Evolutionary conservation across 1,284 basidiomycete genomes (phyloP).

Genomic region (Crepidotus sp.): DNA sequence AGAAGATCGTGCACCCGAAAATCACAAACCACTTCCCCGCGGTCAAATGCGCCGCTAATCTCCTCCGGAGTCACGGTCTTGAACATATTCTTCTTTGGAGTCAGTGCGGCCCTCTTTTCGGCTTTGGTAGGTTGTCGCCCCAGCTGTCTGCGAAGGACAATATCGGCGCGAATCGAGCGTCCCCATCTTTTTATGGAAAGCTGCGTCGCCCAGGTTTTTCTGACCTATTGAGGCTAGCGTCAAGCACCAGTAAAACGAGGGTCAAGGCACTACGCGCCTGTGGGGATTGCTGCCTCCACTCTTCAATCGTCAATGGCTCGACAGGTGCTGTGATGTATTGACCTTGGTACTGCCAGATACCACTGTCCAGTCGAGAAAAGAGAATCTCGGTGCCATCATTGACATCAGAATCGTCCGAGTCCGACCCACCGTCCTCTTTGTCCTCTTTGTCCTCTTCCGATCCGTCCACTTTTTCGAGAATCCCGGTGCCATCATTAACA

Average conservation of each 20-base stretch:
- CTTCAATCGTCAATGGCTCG: background rate
- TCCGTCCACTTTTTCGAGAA: too few species aligned
- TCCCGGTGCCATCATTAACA: background rate
- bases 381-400: background rate
- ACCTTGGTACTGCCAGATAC: slow-evolving; percentile 8
- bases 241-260: background rate
- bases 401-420: background rate
- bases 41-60: background rate
- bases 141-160: background rate
- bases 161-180: background rate
- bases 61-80: slow-evolving; percentile 4
- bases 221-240: slow-evolving; percentile 1
- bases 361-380: background rate
- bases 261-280: background rate
- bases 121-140: slow-evolving; percentile 4
- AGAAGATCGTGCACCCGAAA: background rate
- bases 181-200: background rate
- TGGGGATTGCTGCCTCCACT: slow-evolving; percentile 7
- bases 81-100: background rate
- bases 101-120: background rate
- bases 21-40: slow-evolving; percentile 1
- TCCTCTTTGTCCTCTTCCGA: background rate
- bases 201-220: background rate
- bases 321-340: background rate
- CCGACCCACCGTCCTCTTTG: background rate